These are phyloP conservation scores for Pisolithus thermaeus DNA, from an alignment of 1,284 basidiomycete species.

Conservation along the genomic window DNA sequence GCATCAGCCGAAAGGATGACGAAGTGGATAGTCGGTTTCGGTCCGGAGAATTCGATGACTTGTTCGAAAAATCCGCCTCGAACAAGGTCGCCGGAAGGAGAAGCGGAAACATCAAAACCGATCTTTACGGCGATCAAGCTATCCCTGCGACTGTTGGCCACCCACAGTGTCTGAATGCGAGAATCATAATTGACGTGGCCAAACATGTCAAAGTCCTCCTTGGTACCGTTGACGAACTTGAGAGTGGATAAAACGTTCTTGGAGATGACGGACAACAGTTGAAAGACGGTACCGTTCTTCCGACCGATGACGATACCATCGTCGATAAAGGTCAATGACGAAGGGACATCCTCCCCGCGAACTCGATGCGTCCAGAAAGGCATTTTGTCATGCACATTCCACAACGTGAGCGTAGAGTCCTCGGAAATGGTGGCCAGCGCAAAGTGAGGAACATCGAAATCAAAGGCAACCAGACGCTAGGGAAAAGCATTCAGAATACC, in stretches of 20 bases:
- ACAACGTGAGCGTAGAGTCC: slow-evolving; percentile 71
- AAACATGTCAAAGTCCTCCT: slow-evolving; percentile 75
- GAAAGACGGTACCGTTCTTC: slow-evolving; percentile 75
- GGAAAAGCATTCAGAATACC: slow-evolving; percentile 7
- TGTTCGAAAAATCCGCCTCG: slow-evolving; percentile 67
- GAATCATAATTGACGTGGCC: slow-evolving; percentile 78
- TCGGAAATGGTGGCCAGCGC: slow-evolving; percentile 73
- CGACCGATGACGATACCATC: slow-evolving; percentile 73
- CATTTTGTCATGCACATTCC: slow-evolving; percentile 69
- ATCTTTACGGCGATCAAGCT: slow-evolving; percentile 76
- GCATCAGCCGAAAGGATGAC: slow-evolving; percentile 76
- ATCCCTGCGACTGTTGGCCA: slow-evolving; percentile 75
- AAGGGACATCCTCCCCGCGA: slow-evolving; percentile 69
- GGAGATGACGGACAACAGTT: slow-evolving; percentile 64
- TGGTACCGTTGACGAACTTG: slow-evolving; percentile 63
- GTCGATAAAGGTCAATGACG: slow-evolving; percentile 75
- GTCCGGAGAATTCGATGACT: slow-evolving; percentile 72
- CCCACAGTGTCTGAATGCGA: slow-evolving; percentile 75
- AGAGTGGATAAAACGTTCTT: slow-evolving; percentile 70
- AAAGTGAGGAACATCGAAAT: slow-evolving; percentile 69
- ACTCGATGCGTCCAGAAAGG: slow-evolving; percentile 70
- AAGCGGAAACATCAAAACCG: slow-evolving; percentile 54
- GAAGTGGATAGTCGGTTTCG: slow-evolving; percentile 81
- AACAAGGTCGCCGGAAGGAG: slow-evolving; percentile 51
- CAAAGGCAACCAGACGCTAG: slow-evolving; percentile 72